Evolutionary conservation across 306 rosid species (phyloP).

Genomic region (Pachyrhizus erosus): DNA sequence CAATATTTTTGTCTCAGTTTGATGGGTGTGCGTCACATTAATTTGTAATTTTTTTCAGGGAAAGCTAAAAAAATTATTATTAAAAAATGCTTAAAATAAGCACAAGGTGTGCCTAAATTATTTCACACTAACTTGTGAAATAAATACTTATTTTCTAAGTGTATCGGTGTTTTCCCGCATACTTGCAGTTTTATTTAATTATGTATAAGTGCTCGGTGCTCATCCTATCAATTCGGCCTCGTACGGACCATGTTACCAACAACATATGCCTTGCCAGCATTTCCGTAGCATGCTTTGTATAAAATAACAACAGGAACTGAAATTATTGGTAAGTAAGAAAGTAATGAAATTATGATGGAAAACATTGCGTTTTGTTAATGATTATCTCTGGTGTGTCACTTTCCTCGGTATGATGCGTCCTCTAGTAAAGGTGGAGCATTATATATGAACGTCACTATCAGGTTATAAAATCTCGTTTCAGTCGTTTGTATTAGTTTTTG

Average conservation of each 20-base stretch:
- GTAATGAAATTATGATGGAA: conserved; percentile 4
- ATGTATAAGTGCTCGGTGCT: background rate
- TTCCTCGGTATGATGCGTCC: conserved; percentile 28
- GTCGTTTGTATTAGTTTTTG: conserved; percentile 27
- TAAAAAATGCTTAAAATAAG: too few species aligned
- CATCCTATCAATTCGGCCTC: background rate
- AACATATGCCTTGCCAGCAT: conserved; percentile 7
- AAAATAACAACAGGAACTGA: background rate
- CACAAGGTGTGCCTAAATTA: too few species aligned
- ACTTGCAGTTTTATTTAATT: background rate
- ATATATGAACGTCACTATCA: conserved; percentile 37
- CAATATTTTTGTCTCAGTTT: background rate
- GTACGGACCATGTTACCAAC: conserved; percentile 9
- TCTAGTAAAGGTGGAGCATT: conserved; percentile 30
- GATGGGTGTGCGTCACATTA: background rate
- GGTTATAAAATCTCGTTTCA: conserved; percentile 8
- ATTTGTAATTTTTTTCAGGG: background rate
- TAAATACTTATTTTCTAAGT: conserved; percentile 19
- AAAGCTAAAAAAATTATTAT: too few species aligned
- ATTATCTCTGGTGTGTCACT: conserved; percentile 33
- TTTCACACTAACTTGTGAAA: background rate
- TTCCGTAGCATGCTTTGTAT: background rate
- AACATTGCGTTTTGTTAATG: conserved; percentile 31
- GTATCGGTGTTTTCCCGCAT: background rate
- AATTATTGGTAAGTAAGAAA: background rate